phyloP scores from a whole-genome alignment of 2,329 filamentous ascomycete species.

The Xylariomycetidae sp. region DNA sequence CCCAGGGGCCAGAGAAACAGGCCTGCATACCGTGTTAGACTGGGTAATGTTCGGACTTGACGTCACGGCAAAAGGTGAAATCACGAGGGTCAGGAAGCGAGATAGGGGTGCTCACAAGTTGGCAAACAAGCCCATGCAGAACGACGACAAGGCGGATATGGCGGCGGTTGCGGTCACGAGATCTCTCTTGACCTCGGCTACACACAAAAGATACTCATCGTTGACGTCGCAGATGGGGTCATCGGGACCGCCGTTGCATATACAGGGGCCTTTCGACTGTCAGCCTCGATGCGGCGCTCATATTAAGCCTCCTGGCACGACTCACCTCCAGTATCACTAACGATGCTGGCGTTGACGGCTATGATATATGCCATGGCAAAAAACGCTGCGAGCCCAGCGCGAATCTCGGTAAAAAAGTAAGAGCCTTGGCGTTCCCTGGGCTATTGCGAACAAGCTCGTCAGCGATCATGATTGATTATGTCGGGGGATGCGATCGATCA shows the following conservation, averaged over 20 bases:
- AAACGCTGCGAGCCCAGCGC: slow-evolving; percentile 73
- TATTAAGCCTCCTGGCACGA: slow-evolving; percentile 53
- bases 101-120: slow-evolving; percentile 53
- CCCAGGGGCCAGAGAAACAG: slow-evolving; percentile 67
- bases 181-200: slow-evolving; percentile 65
- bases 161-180: slow-evolving; percentile 81
- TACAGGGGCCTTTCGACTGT: slow-evolving; percentile 68
- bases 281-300: slow-evolving; percentile 53
- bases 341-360: slow-evolving; percentile 26
- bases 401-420: slow-evolving; percentile 77
- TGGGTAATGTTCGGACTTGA: no score
- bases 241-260: slow-evolving; percentile 53
- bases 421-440: slow-evolving; percentile 68
- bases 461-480: slow-evolving; percentile 4
- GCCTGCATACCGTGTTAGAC: slow-evolving; percentile 30
- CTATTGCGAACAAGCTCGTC: slow-evolving; percentile 33
- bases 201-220: slow-evolving; percentile 59
- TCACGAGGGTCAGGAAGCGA: not conserved
- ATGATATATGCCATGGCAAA: slow-evolving; percentile 59
- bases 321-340: slow-evolving; percentile 24
- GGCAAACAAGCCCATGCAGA: slow-evolving; percentile 77
- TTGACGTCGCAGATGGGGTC: slow-evolving; percentile 52
- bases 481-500: slow-evolving; percentile 31
- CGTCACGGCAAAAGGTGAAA: no score
- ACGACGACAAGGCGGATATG: slow-evolving; percentile 73